Evolutionary conservation across 352 stramenopile species (phyloP).

Genomic region (Blastocystis hominis): DNA sequence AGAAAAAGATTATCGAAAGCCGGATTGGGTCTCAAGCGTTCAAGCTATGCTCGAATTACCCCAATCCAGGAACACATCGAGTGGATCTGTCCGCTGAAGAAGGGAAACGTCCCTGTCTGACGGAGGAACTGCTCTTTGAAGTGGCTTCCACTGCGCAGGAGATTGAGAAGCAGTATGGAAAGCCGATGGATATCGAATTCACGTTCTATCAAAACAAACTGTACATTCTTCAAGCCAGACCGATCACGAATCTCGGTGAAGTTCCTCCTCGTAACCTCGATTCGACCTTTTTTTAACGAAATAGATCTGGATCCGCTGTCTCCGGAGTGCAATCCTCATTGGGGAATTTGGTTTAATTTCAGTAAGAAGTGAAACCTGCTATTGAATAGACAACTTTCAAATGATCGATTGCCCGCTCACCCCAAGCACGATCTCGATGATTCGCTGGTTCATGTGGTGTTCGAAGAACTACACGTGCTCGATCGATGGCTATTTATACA

Average conservation of each 20-base stretch:
- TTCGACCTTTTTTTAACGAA: background rate
- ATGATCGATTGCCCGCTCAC: background rate
- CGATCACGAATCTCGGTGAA: background rate
- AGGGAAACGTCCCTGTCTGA: background rate
- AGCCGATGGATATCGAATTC: constrained; percentile 47
- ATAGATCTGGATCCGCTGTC: background rate
- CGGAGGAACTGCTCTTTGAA: background rate
- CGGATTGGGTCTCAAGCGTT: background rate
- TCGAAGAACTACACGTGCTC: background rate
- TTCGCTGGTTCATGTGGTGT: background rate
- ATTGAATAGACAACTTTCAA: background rate
- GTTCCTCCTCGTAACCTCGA: background rate
- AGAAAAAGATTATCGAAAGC: background rate
- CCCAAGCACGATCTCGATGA: background rate
- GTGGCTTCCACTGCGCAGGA: background rate
- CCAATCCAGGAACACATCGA: background rate
- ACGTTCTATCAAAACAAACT: background rate
- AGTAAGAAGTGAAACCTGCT: background rate
- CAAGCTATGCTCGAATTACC: constrained; percentile 7
- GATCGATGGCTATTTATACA: background rate
- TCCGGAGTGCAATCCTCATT: background rate
- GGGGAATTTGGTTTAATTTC: background rate
- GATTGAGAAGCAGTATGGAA: constrained; percentile 20
- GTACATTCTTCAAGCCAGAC: constrained; percentile 10
- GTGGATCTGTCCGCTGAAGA: background rate